Percentiles rank a stretch among this genome's conserved stretches.
phyloP scores from a whole-genome alignment of 306 rosid genomes.

The Citrullus amarus region DNA sequence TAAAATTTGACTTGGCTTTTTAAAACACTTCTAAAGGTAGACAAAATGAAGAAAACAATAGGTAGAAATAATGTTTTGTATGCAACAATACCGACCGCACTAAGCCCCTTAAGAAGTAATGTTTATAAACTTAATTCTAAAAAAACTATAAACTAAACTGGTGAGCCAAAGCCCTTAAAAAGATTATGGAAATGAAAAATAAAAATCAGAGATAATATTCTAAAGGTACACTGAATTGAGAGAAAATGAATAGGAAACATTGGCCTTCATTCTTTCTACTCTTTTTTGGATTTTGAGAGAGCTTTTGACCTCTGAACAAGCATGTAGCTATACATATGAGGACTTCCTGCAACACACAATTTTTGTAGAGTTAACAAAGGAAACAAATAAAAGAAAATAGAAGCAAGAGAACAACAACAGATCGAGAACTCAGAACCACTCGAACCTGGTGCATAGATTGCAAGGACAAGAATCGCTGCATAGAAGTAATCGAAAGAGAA shows the following conservation, averaged over 20 bases:
- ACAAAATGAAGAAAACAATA: no score
- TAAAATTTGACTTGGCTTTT: no score
- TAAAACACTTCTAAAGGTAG: no score
- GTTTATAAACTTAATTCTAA: no score
- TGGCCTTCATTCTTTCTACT: conserved; percentile 21
- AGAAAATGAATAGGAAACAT: neutral
- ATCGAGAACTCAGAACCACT: conserved; percentile 15
- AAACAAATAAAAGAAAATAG: neutral
- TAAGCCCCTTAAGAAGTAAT: no score
- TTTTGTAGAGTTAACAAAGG: conserved; percentile 9
- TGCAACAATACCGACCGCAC: no score
- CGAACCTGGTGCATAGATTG: conserved; percentile 58
- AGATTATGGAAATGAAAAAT: neutral
- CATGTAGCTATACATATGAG: conserved; percentile 67
- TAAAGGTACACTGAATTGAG: neutral
- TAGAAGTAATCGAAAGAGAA: conserved; percentile 59
- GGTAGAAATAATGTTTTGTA: no score
- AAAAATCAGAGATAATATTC: neutral
- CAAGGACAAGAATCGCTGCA: conserved; percentile 31
- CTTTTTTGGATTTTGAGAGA: conserved; percentile 47
- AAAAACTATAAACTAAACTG: neutral
- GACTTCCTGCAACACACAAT: conserved; percentile 44
- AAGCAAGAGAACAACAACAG: neutral
- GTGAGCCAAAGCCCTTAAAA: neutral
- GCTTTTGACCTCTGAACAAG: conserved; percentile 69